Evolutionary conservation across 352 stramenopile species (phyloP), one percentile per base, ranked within the genome.

Genomic region (Poterioochromonas sp.): DNA sequence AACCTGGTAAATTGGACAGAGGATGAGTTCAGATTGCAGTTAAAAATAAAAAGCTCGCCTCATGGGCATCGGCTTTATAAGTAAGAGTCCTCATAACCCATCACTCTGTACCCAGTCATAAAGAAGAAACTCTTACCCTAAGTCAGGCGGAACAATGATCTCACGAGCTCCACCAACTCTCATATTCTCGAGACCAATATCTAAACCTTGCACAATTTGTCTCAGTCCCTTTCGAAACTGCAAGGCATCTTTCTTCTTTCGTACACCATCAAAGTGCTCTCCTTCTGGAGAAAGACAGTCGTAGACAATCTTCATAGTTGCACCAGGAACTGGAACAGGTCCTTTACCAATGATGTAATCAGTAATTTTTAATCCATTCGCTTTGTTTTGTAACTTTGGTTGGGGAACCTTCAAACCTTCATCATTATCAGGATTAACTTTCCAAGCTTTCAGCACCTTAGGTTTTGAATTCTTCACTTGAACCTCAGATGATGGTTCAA

Each of bases 301-400:
- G 40, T 74, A 74, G 2, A 54, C 3, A 37, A 74, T 74, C 2
- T 34, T 54, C 3, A 74, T 37, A n/a, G 3, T 58, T 11, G 65
- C 5, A 29, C 65, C 65, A 29, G n/a, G 40, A 39, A 11, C 12
- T 58, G 65, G 65, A 18, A 44, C 40, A 34, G 37, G 3, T 8
- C 65, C 65, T 35, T 54, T 51, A 40, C 65, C 65, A 58, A 74
- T 39, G 3, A 74, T n/a, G 29, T 74, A 39, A 26, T 74, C 65
- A 40, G 65, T 74, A 35, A 74, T 39, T 53, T 11, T 58, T 26
- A 74, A 29, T 26, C 65, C 65, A 39, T 8, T n/a, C 22, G 22
- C 11, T 26, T 35, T 51, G 5, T 32, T 54, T 8, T 26, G 0
- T 15, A n/a, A 1, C 29, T 74, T 74, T 32, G 65, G 65, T 39